Base-by-base conservation (phyloP, 805 yeast genomes). In the Candida coquimbonensis region DNA sequence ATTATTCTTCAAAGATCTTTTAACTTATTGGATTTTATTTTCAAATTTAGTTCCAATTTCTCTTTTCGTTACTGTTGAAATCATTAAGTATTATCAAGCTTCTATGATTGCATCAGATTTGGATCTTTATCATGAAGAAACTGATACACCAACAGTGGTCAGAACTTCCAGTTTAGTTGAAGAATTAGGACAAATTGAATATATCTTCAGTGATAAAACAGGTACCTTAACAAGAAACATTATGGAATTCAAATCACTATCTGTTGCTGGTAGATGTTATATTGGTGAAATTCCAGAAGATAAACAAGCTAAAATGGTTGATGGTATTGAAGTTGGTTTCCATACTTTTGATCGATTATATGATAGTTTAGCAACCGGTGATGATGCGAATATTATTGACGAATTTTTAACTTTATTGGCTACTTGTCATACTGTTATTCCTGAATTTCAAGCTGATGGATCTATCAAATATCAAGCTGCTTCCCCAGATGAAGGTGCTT, bases 1-100 rank as follows among this genome's bases (percentile, higher is more conserved):
- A 8, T 67, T 86, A 34, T 93, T 93, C 58, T 93, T 95, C 67
- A 78, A 80, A 52, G 96, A 91, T 63, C 63, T 93, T 34, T 72
- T 93, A 50, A 95, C 99, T 0, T 93, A 83, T 60, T 93, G 99
- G 99, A 90, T 93, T 68, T 67, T 93, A 45, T 95, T 86, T 57
- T 93, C 99, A 1, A 93, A 93, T 61, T 73, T 93, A 67, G 99
- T 93, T n/a, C 99, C 99, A 4, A 93, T 93, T 59, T 88, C 96
- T 1, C 70, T 91, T 56, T 93, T 93, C 59, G 99, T 93, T 13
- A 93, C 99, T 0, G 96, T 93, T 33, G 99, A 93, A 65, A 73
- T 91, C 53, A 89, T 93, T 69, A 93, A 93, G 62, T 95, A 85
- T 63, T 90, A 91, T 63, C 98, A 91, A 64, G 99, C 97, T 0